Evolutionary conservation across 805 yeast species (phyloP), one percentile per base, ranked within the genome.

Genomic region (Ogataea thermomethanolica): DNA sequence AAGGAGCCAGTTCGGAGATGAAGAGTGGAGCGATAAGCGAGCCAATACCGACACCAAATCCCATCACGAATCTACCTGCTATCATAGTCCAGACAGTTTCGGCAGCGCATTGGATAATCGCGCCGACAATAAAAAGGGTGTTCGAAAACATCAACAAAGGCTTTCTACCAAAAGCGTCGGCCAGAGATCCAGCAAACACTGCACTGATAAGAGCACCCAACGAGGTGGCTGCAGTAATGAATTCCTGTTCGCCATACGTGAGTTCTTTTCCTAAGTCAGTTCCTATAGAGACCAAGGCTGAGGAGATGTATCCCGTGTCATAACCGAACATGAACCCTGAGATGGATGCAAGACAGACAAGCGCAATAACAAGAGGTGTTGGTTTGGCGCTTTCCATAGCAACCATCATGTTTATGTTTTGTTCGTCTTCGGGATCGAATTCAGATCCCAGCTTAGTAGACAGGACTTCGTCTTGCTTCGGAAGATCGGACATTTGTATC

Each of bases 321-420:
- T 91, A 91, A 51, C 99, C 99, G 65, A 91, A 91, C 88, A 91
- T 79, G 65, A 90, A 88, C 1, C 98, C 98, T 0, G 96, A 89
- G 47, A 91, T 82, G 7, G 96, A 89, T 0, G 96, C 79, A 21
- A 81, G 79, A 36, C 81, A 69, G 0, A 95, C 85, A 37, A 89
- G 64, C 21, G 76, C 64, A 17, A 88, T 66, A 35, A 89, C 87
- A 54, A 85, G 64, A 7, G 70, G 63, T 8, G 93, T 73, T 3
- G 86, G 81, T 42, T 65, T 71, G 9, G 74, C 70, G 52, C 71
- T 70, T 39, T 65, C 64, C 61, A 76, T 49, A 9, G 48, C 12
- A 10, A 36, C 12, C 11, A 41, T 20, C 32, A 36, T 26, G 10
- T 37, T 35, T 7, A 42, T 32, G 8, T 35, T 21, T 15, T 42